Percentiles rank a stretch among this genome's conserved stretches.
Evolutionary conservation across 495 filamentous ascomycete species (phyloP).

Genomic region (Penicillium canariense): DNA sequence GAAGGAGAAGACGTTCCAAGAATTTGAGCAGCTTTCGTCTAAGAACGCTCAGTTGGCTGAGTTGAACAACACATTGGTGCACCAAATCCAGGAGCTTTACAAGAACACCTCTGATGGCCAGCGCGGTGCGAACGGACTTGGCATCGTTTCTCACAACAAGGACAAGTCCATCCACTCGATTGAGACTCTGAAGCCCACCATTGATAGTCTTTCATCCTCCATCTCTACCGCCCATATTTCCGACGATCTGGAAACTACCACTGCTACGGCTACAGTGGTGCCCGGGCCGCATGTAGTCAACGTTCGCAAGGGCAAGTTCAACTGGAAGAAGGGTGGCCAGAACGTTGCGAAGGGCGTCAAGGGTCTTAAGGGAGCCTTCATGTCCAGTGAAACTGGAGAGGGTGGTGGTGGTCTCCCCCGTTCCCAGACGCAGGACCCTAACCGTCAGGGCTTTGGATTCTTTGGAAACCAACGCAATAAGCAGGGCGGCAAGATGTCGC

Average conservation of each 20-base stretch:
- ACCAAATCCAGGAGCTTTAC: constrained; percentile 90
- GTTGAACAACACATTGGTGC: constrained; percentile 90
- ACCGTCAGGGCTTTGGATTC: constrained; percentile 71
- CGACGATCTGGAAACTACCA: constrained; percentile 64
- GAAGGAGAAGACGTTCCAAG: constrained; percentile 88
- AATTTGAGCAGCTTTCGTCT: constrained; percentile 88
- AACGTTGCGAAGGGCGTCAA: constrained; percentile 94
- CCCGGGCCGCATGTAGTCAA: constrained; percentile 85
- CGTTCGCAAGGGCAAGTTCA: constrained; percentile 93
- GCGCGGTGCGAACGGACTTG: constrained; percentile 68
- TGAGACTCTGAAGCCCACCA: constrained; percentile 51
- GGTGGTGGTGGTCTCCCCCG: constrained; percentile 45
- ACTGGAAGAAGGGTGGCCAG: constrained; percentile 96
- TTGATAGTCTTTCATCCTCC: constrained; percentile 47
- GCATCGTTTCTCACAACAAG: constrained; percentile 69
- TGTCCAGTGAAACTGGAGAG: constrained; percentile 47
- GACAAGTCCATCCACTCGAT: constrained; percentile 69
- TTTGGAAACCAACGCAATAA: constrained; percentile 59
- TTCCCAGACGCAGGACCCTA: constrained; percentile 51
- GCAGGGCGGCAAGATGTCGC: constrained; percentile 48
- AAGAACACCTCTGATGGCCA: constrained; percentile 68
- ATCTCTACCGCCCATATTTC: constrained; percentile 57
- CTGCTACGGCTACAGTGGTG: constrained; percentile 65
- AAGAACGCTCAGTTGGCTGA: constrained; percentile 94
- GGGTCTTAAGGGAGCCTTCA: constrained; percentile 81